phyloP scores from a whole-genome alignment of 2,329 filamentous ascomycete species.

The Colletotrichum somersetense region DNA sequence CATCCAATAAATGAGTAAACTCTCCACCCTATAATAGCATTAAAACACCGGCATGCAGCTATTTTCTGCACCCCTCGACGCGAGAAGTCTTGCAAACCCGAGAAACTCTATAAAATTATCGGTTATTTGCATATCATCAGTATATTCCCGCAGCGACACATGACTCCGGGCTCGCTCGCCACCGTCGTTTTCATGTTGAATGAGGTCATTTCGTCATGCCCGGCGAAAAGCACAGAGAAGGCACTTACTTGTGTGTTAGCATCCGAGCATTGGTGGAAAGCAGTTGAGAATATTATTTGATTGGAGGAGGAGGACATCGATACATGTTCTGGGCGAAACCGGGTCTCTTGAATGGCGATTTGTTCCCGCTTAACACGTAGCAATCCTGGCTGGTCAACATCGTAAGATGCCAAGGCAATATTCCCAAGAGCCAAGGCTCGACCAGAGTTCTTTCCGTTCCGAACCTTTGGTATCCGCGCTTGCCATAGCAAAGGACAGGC shows the following conservation, averaged over 20 bases:
- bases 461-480: not conserved
- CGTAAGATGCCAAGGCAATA: conserved; percentile 38
- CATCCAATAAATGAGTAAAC: too few relatives aligned
- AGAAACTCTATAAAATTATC: not conserved
- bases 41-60: too few relatives aligned
- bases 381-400: not conserved
- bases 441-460: not conserved
- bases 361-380: not conserved
- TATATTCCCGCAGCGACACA: not conserved
- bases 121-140: not conserved
- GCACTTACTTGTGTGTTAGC: too few relatives aligned
- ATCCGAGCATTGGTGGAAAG: not conserved
- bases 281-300: not conserved
- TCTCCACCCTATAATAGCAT: too few relatives aligned
- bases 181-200: not conserved
- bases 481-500: not conserved
- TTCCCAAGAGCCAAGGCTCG: conserved; percentile 4
- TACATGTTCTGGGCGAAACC: not conserved
- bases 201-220: not conserved
- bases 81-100: not conserved
- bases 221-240: not conserved
- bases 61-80: not conserved
- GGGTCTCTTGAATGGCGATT: not conserved
- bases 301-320: not conserved
- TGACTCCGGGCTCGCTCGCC: not conserved